phyloP scores from a whole-genome alignment of 345 rosid species.

The Camelina hispida region DNA sequence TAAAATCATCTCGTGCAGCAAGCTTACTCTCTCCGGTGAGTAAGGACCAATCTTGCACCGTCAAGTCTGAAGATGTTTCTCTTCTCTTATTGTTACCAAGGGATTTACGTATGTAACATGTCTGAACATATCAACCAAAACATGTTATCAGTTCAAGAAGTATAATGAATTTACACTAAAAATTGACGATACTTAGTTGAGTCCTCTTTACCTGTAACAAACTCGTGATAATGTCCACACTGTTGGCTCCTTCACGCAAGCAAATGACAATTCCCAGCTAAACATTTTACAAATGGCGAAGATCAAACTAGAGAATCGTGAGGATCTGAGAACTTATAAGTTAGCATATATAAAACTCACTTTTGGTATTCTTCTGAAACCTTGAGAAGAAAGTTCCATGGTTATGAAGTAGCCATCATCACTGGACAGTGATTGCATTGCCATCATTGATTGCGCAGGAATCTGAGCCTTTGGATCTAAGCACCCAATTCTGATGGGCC shows the following conservation, averaged over 20 bases:
- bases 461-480: constrained; percentile 40
- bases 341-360: constrained; percentile 25
- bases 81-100: constrained; percentile 20
- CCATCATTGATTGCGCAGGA: constrained; percentile 18
- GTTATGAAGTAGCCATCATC: constrained; percentile 42
- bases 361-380: constrained; percentile 26
- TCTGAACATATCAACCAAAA: constrained; percentile 25
- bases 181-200: neutral
- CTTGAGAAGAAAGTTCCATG: constrained; percentile 19
- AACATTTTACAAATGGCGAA: constrained; percentile 1
- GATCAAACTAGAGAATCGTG: constrained; percentile 23
- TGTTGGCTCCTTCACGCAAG: constrained; percentile 41
- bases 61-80: constrained; percentile 10
- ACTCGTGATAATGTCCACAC: constrained; percentile 34
- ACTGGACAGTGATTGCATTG: constrained; percentile 36
- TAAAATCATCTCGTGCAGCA: constrained; percentile 30
- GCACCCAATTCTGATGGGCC: constrained; percentile 39
- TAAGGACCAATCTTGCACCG: constrained; percentile 25
- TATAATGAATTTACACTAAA: neutral
- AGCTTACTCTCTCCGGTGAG: constrained; percentile 14
- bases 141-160: neutral
- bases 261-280: constrained; percentile 28
- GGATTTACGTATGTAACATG: constrained; percentile 41
- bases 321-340: neutral
- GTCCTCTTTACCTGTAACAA: constrained; percentile 32